A percentile compares a stretch with the other conserved stretches of the same genome.
Evolutionary conservation across 192 early-diverging fungal genomes (phyloP).

Genomic region (Umbelopsis vinacea): DNA sequence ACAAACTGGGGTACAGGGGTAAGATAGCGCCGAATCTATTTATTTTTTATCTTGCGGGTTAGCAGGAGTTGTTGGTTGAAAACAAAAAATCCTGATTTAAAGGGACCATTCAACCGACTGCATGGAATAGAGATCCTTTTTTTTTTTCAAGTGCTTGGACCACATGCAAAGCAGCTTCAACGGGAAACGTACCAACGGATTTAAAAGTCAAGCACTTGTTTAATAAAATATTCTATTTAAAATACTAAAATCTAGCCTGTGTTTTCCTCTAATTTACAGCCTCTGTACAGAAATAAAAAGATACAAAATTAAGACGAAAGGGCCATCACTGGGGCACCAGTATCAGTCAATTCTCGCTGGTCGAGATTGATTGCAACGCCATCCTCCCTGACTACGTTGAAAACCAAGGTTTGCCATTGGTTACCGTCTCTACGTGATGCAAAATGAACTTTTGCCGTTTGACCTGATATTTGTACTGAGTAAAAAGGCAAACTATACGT

Average conservation of each 20-base stretch:
- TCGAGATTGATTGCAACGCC: constrained; percentile 4
- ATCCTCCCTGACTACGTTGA: constrained; percentile 6
- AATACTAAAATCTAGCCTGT: no score
- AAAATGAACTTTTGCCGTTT: constrained; percentile 13
- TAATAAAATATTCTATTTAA: no score
- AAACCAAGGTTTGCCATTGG: background rate
- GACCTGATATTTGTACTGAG: background rate
- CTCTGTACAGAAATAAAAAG: constrained; percentile 5
- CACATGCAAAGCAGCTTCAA: no score
- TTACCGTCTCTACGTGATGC: constrained; percentile 10
- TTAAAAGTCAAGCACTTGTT: no score
- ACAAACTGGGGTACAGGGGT: background rate
- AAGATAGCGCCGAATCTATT: no score
- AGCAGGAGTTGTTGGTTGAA: no score
- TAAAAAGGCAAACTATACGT: background rate
- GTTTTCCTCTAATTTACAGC: background rate
- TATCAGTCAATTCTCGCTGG: constrained; percentile 1
- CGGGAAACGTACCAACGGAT: no score
- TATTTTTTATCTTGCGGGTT: no score
- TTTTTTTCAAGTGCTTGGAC: no score
- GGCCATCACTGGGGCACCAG: constrained; percentile 7
- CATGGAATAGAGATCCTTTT: no score
- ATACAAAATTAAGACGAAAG: constrained; percentile 11
- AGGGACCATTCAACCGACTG: no score
- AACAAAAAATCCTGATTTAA: no score